phyloP scores from a whole-genome alignment of 2,329 filamentous ascomycete genomes.

The Scedosporium minutisporum region DNA sequence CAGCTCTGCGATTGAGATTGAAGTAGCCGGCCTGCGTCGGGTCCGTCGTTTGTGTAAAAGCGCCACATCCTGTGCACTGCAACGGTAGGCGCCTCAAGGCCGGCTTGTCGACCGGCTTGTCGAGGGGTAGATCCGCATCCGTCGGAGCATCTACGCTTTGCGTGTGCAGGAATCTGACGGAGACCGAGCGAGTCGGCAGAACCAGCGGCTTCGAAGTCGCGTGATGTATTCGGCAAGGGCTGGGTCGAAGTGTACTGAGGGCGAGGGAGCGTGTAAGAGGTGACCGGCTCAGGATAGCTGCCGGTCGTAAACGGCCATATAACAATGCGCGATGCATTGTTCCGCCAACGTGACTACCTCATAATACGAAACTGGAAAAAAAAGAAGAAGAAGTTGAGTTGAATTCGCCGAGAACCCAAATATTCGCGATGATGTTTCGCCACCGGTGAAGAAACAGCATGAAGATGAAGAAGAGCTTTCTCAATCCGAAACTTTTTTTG shows the following conservation, averaged over 20 bases:
- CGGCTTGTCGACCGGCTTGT: neutral
- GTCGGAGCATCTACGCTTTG: neutral
- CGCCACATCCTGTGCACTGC: conserved; percentile 56
- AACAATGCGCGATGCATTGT: conserved; percentile 35
- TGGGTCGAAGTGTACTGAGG: neutral
- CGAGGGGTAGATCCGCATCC: neutral
- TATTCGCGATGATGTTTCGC: too few relatives aligned
- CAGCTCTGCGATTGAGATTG: conserved; percentile 38
- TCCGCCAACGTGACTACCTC: conserved; percentile 1
- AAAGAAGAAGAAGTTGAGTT: neutral
- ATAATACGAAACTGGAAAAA: neutral
- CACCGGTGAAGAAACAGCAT: neutral
- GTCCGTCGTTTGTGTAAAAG: conserved; percentile 47
- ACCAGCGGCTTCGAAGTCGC: neutral
- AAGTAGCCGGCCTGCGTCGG: conserved; percentile 47
- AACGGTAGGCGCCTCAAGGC: conserved; percentile 32
- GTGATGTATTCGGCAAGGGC: neutral
- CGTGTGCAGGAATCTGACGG: neutral
- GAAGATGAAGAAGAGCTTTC: neutral
- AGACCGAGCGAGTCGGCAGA: neutral
- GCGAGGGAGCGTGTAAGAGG: neutral
- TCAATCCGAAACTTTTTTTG: neutral
- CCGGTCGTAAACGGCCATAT: conserved; percentile 28
- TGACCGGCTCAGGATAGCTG: neutral
- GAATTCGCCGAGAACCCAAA: neutral